Percentiles rank a stretch among this genome's conserved stretches.
phyloP scores from a whole-genome alignment of 306 rosid species.

The Sindora glabra region DNA sequence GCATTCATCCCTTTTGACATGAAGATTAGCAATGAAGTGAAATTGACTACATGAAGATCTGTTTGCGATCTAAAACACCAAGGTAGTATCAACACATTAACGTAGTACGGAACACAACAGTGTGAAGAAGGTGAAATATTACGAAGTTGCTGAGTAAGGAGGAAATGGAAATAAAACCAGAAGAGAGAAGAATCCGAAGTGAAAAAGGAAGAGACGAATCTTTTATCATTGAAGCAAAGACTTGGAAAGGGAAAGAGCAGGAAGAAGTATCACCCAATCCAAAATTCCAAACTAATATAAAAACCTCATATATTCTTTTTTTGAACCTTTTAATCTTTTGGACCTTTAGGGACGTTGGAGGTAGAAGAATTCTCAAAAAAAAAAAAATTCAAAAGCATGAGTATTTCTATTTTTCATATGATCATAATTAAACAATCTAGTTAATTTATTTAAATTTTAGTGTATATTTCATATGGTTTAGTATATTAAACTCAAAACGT shows the following conservation, averaged over 20 bases:
- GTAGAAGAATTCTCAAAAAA: too few species aligned
- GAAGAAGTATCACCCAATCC: slow-evolving; percentile 9
- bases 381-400: too few species aligned
- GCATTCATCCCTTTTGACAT: neutral
- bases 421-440: too few species aligned
- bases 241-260: neutral
- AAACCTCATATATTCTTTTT: neutral
- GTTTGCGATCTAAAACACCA: slow-evolving; percentile 16
- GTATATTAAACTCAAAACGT: too few species aligned
- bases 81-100: neutral
- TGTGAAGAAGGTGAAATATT: neutral
- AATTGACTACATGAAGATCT: neutral
- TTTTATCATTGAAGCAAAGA: slow-evolving; percentile 6
- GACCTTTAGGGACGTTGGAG: too few species aligned
- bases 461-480: too few species aligned
- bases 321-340: neutral
- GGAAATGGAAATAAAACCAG: neutral
- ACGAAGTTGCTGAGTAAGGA: neutral
- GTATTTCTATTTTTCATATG: too few species aligned
- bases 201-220: slow-evolving; percentile 3
- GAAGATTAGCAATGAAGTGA: neutral
- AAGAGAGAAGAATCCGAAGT: slow-evolving; percentile 1
- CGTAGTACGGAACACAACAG: neutral
- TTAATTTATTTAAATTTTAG: too few species aligned
- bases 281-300: neutral